Base-by-base conservation (phyloP, 352 stramenopile species). In the Peronospora farinosa region DNA sequence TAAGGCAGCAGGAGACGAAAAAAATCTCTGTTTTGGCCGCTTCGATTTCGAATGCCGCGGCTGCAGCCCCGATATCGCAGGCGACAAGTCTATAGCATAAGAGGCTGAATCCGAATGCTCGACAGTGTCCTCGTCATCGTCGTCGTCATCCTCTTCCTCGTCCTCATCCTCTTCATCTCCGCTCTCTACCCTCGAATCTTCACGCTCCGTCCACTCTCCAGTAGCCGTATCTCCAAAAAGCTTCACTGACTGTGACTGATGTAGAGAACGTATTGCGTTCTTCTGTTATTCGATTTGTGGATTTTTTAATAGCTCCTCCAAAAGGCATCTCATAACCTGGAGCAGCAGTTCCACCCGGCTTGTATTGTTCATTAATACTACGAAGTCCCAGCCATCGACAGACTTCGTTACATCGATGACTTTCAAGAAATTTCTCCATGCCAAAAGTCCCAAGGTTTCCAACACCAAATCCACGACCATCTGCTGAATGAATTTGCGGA, bases 391-490 rank as follows among this genome's bases (percentile, higher is more conserved):
- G 66, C 81, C 81, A 91, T 13, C 73, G 67, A 63, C 84, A 95
- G 0, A 95, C 80, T 45, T 86, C 79, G 54, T 95, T 95, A 56
- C 84, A 95, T 0, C 80, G 67, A 65, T 95, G 84, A 2, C 75
- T 88, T 52, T 88, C 72, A 2, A 95, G 65, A 39, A 95, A 95
- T 40, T 87, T 90, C 30, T 95, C 78, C 79, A 95, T 92, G 19
- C 84, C 84, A 23, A 79, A 78, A 5, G 81, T 92, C 8, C 84
- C 84, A 0, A 95, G 56, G 32, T 95, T 95, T 11, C 84, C 84
- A 5, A 83, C 78, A 11, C 84, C 84, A 61, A 95, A 95, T 8
- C 81, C 81, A 1, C 74, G 69, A 13, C 81, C 81, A 50, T 92
- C 81, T 11, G 76, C 72, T 3, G 81, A 86, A 45, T 92, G 81